Conservation (phyloP, 1,284 basidiomycete species). For the Apiotrichum laibachii region DNA sequence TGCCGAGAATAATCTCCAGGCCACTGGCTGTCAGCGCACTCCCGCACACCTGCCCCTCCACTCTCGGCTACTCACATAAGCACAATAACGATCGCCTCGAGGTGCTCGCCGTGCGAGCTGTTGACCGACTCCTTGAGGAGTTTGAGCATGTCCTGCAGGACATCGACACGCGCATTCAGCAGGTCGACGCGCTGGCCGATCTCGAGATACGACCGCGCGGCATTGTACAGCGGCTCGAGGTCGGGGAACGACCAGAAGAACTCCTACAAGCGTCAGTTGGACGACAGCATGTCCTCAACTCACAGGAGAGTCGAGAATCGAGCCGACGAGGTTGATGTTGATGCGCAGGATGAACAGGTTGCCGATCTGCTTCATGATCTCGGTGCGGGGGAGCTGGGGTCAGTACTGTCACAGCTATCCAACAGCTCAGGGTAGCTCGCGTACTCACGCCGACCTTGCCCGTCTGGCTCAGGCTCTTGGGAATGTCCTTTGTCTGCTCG, state of each 20-base stretch:
- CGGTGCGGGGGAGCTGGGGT: slow-evolving; percentile 56
- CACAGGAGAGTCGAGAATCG: slow-evolving; percentile 82
- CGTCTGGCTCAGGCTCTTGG: slow-evolving; percentile 86
- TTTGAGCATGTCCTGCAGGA: slow-evolving; percentile 95
- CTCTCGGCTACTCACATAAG: slow-evolving; percentile 73
- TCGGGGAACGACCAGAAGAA: slow-evolving; percentile 85
- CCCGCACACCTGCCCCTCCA: no score
- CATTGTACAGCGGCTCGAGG: slow-evolving; percentile 90
- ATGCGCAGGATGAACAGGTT: slow-evolving; percentile 89
- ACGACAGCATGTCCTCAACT: not conserved
- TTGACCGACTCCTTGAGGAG: slow-evolving; percentile 88
- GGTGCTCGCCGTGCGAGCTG: slow-evolving; percentile 81
- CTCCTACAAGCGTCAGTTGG: slow-evolving; percentile 58
- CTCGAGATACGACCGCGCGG: slow-evolving; percentile 88
- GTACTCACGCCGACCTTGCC: slow-evolving; percentile 81
- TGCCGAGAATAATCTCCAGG: slow-evolving; percentile 60
- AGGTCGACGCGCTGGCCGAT: slow-evolving; percentile 91
- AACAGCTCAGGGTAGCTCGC: no score
- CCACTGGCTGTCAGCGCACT: slow-evolving; percentile 24
- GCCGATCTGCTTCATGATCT: slow-evolving; percentile 97
- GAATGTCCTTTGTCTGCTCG: slow-evolving; percentile 94
- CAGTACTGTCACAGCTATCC: slow-evolving; percentile 30
- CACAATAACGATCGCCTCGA: slow-evolving; percentile 94
- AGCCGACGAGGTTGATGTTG: slow-evolving; percentile 93
- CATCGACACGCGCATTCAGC: slow-evolving; percentile 87